Base-by-base conservation (phyloP, 2,329 filamentous ascomycete species). In the Fusarium incarnatum region DNA sequence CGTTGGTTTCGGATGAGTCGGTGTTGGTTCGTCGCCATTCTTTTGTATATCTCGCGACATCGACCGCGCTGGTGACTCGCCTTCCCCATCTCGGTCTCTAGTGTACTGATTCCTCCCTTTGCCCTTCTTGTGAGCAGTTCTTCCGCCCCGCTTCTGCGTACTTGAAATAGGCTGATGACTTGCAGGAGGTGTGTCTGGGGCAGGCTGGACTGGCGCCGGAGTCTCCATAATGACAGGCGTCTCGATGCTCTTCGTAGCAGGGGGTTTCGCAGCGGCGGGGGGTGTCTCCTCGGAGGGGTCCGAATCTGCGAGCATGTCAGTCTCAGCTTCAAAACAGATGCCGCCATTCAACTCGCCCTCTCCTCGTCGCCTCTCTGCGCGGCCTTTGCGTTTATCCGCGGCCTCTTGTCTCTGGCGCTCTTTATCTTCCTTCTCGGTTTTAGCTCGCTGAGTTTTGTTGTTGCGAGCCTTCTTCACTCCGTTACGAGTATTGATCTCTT, bases 21-120 rank as follows among this genome's bases (percentile, higher is more conserved):
- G 73, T 25, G 72, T 75, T 27, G 78, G 61, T 40, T 80, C 80
- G 40, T 83, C 82, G 13, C 73, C 75, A 22, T 73, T 71, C 71
- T 77, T 81, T 74, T 78, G 79, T 64, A 78, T 77, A 83, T 77
- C 85, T 80, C 77, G 87, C 82, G 70, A 87, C 82, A 77, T 88
- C 60, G 87, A 86, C 67, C 88, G 81, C 41, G 84, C 83, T 12
- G 88, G 87, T 7, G 89, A 89, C 27, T 84, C 86, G 28, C 88
- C 86, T 30, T 86, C 84, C 8, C 77, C 78, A 49, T 93, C 91
- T 47, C 90, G 87, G 68, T 94, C 91, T 76, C 91, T 92, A 1
- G 92, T 94, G 75, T 95, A 94, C 78, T 96, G 93, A 70, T 95
- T 96, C 68, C 92, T 90, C 20, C 92, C 91, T 62, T 90, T 89